These are phyloP conservation scores for Begonia loranthoides DNA, from an alignment of 306 rosid species.

Conservation along the genomic window DNA sequence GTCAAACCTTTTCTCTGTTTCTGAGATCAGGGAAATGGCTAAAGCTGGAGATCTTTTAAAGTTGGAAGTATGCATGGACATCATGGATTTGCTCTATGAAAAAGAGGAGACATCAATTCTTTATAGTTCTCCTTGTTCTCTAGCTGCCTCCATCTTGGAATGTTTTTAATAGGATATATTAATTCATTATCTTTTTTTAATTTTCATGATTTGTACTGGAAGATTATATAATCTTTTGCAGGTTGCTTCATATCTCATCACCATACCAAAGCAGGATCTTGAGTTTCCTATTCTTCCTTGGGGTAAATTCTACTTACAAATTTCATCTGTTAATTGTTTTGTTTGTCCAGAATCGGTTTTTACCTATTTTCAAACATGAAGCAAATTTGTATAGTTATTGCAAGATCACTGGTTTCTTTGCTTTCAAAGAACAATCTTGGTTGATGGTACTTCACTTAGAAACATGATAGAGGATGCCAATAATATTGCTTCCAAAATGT, in stretches of 20 bases:
- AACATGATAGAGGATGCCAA: too few species aligned
- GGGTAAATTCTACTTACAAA: slow-evolving; percentile 37
- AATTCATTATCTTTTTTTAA: not conserved
- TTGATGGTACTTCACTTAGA: too few species aligned
- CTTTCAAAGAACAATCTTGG: too few species aligned
- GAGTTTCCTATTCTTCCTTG: slow-evolving; percentile 84
- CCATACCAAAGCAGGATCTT: slow-evolving; percentile 59
- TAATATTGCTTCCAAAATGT: not conserved
- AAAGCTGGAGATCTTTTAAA: slow-evolving; percentile 64
- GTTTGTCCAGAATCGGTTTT: too few species aligned
- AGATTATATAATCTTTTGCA: slow-evolving; percentile 14
- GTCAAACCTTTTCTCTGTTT: slow-evolving; percentile 11
- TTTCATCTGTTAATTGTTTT: not conserved
- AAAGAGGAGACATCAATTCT: slow-evolving; percentile 48
- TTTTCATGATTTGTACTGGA: not conserved
- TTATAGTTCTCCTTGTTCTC: slow-evolving; percentile 35
- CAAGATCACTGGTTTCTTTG: too few species aligned
- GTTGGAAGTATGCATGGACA: slow-evolving; percentile 65
- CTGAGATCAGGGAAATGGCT: slow-evolving; percentile 55
- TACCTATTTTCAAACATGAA: too few species aligned
- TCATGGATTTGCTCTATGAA: slow-evolving; percentile 84
- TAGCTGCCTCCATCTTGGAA: slow-evolving; percentile 82
- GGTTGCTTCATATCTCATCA: slow-evolving; percentile 64
- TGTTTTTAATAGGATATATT: not conserved
- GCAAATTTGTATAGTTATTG: too few species aligned